Conservation (phyloP, 495 filamentous ascomycete species). For the Clavariopsis aquatica region DNA sequence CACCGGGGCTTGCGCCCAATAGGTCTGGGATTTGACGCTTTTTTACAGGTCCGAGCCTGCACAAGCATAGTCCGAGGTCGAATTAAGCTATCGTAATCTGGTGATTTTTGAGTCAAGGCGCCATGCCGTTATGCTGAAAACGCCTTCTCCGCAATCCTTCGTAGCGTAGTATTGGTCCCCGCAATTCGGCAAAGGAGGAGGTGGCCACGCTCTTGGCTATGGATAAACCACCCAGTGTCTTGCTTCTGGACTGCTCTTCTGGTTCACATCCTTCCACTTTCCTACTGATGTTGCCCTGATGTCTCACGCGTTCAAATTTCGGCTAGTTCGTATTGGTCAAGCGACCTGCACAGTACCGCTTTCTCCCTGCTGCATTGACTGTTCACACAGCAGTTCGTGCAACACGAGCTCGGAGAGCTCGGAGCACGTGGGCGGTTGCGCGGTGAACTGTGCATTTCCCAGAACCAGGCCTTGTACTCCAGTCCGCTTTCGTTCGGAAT, state of each 20-base stretch:
- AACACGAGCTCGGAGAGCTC: slow-evolving; percentile 1
- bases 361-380: slow-evolving; percentile 11
- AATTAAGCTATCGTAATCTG: slow-evolving; percentile 36
- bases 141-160: slow-evolving; percentile 32
- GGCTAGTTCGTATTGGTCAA: slow-evolving; percentile 34
- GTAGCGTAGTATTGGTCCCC: slow-evolving; percentile 33
- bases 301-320: slow-evolving; percentile 29
- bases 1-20: slow-evolving; percentile 27
- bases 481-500: slow-evolving; percentile 1
- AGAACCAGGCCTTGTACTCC: not conserved
- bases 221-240: slow-evolving; percentile 12
- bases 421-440: slow-evolving; percentile 18
- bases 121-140: slow-evolving; percentile 7
- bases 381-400: slow-evolving; percentile 4
- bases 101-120: slow-evolving; percentile 23
- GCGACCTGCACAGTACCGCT: slow-evolving; percentile 18
- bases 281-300: not conserved
- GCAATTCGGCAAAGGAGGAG: slow-evolving; percentile 29
- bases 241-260: slow-evolving; percentile 24
- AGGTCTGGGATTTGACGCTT: slow-evolving; percentile 11
- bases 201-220: not conserved
- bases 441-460: slow-evolving; percentile 11
- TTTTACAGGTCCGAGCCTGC: slow-evolving; percentile 15
- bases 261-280: not conserved
- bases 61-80: slow-evolving; percentile 29